A percentile compares a stretch with the other conserved stretches of the same genome.
These are phyloP conservation scores for Fusarium guadeloupense DNA, from an alignment of 2,329 filamentous ascomycete genomes.

Conservation along the genomic window DNA sequence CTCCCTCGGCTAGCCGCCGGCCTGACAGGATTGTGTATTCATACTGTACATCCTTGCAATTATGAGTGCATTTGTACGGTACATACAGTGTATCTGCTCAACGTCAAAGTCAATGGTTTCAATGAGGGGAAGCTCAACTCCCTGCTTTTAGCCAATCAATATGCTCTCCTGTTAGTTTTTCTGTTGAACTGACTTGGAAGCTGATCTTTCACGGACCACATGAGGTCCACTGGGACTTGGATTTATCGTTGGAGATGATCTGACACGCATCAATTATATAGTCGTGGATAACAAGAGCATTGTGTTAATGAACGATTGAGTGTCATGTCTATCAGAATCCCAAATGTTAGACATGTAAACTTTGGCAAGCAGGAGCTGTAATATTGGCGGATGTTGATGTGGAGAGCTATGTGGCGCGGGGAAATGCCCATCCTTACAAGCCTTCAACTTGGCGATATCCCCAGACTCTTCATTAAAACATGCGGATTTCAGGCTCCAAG, in stretches of 20 bases:
- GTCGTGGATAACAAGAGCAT: no score
- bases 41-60: background rate
- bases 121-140: slow-evolving; percentile 7
- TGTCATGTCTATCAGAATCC: no score
- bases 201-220: slow-evolving; percentile 2
- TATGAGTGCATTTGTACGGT: background rate
- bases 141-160: slow-evolving; percentile 15
- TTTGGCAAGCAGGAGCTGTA: no score
- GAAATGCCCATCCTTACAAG: no score
- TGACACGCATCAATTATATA: background rate
- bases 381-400: no score
- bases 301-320: no score
- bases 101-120: slow-evolving; percentile 4
- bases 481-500: no score
- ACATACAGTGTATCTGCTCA: background rate
- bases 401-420: no score
- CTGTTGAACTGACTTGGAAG: slow-evolving; percentile 6
- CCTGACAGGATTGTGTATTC: background rate
- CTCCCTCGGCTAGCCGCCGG: slow-evolving; percentile 43
- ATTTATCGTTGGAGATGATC: background rate
- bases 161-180: background rate
- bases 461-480: no score
- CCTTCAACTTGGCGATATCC: no score
- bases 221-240: background rate
- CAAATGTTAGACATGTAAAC: no score